These are phyloP conservation scores for Cutaneotrichosporon dermatis DNA, from an alignment of 1,284 basidiomycete genomes.

Conservation along the genomic window DNA sequence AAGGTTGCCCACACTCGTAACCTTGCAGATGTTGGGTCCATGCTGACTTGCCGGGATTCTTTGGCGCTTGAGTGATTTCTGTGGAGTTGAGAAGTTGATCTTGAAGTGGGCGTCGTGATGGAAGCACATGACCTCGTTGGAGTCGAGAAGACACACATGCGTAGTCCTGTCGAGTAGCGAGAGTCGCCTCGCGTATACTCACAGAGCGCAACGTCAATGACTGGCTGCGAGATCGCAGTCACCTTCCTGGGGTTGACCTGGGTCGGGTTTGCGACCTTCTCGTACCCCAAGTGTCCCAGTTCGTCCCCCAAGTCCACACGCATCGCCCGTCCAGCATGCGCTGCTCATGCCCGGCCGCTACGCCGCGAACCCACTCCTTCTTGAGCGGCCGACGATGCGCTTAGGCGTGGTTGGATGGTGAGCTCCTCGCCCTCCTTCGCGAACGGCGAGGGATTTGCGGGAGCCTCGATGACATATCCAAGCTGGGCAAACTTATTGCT, in stretches of 20 bases:
- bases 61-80: slow-evolving; percentile 14
- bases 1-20: slow-evolving; percentile 81
- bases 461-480: slow-evolving; percentile 74
- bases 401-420: slow-evolving; percentile 68
- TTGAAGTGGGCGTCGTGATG: slow-evolving; percentile 72
- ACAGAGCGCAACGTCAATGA: slow-evolving; percentile 61
- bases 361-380: slow-evolving; percentile 73
- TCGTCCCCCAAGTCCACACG: slow-evolving; percentile 95
- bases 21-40: slow-evolving; percentile 70
- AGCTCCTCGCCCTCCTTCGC: slow-evolving; percentile 51
- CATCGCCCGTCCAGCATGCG: slow-evolving; percentile 77
- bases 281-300: slow-evolving; percentile 84
- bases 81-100: slow-evolving; percentile 52
- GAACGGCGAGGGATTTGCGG: slow-evolving; percentile 34
- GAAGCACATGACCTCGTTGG: slow-evolving; percentile 74
- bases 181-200: too few species aligned
- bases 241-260: slow-evolving; percentile 80
- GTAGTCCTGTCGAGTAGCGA: slow-evolving; percentile 56
- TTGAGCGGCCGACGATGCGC: slow-evolving; percentile 73
- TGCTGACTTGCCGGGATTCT: slow-evolving; percentile 55
- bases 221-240: slow-evolving; percentile 66
- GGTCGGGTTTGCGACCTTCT: slow-evolving; percentile 66
- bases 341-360: slow-evolving; percentile 85
- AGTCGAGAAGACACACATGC: slow-evolving; percentile 74
- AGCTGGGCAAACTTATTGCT: slow-evolving; percentile 81